phyloP scores from a whole-genome alignment of 257 asterid genomes.

The Perilla frutescens region DNA sequence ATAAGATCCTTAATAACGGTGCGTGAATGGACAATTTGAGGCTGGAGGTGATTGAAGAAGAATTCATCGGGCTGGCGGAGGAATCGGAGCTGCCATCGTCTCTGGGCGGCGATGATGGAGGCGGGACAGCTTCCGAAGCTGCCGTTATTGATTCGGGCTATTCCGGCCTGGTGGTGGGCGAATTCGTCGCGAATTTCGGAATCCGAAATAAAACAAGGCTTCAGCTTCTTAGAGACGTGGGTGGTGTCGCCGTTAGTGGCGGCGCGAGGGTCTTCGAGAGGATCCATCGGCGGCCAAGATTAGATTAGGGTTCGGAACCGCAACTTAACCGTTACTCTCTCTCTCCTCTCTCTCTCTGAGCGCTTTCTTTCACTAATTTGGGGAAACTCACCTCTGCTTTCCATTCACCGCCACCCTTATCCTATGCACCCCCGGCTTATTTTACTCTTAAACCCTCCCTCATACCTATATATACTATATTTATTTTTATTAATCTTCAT shows the following conservation, averaged over 20 bases:
- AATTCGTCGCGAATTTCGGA: conserved; percentile 72
- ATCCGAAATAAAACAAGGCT: conserved; percentile 63
- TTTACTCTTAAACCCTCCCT: background rate
- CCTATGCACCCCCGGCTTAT: background rate
- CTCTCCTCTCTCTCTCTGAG: background rate
- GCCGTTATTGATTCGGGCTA: conserved; percentile 89
- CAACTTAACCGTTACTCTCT: conserved; percentile 20
- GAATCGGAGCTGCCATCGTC: conserved; percentile 81
- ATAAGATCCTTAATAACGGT: conserved; percentile 70
- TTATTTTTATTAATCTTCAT: background rate
- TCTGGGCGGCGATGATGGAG: conserved; percentile 86
- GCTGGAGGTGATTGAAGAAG: conserved; percentile 82
- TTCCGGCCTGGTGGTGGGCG: conserved; percentile 71
- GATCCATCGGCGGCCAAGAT: conserved; percentile 34
- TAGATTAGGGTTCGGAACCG: conserved; percentile 54
- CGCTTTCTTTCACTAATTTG: conserved; percentile 29
- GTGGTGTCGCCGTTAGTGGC: conserved; percentile 54
- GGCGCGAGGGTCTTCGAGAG: conserved; percentile 55
- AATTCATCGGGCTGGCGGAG: conserved; percentile 94
- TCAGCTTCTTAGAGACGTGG: conserved; percentile 64
- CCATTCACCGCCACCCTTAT: conserved; percentile 23
- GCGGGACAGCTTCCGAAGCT: conserved; percentile 97
- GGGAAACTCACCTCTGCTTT: conserved; percentile 4
- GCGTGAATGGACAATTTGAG: conserved; percentile 72
- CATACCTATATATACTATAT: background rate